Percentiles rank a stretch among this genome's conserved stretches.
Evolutionary conservation across 495 filamentous ascomycete species (phyloP).

Genomic region (Penicillium silybi): DNA sequence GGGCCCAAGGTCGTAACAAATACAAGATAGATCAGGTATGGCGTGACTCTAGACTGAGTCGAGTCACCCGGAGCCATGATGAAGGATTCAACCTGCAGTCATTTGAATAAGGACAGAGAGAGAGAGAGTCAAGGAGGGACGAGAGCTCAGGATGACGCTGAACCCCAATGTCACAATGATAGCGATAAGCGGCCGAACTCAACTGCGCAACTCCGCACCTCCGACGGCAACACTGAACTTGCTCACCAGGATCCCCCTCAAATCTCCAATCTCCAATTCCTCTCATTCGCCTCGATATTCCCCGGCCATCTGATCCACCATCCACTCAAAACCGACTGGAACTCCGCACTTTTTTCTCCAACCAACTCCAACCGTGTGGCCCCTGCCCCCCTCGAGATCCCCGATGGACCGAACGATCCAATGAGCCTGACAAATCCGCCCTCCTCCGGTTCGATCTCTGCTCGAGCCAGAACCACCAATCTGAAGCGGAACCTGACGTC

Average conservation of each 20-base stretch:
- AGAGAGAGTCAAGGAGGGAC: not conserved
- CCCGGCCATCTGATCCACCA: not conserved
- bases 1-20: constrained; percentile 69
- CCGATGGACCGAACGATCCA: constrained; percentile 18
- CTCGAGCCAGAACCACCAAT: constrained; percentile 38
- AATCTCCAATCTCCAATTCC: not conserved
- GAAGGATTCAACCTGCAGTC: not conserved
- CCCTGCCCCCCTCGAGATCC: not conserved
- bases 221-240: not conserved
- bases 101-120: not conserved
- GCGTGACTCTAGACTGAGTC: constrained; percentile 39
- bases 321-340: not conserved
- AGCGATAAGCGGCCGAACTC: not conserved
- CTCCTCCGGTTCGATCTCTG: constrained; percentile 50
- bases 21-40: constrained; percentile 63
- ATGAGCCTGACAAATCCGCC: constrained; percentile 57
- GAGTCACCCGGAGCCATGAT: constrained; percentile 20
- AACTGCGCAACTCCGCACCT: not conserved
- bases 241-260: not conserved
- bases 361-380: constrained; percentile 1
- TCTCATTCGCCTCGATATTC: not conserved
- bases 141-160: not conserved
- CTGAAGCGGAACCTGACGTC: constrained; percentile 72
- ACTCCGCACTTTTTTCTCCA: not conserved
- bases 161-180: not conserved